phyloP scores from a whole-genome alignment of 2,329 filamentous ascomycete species.

The Fusarium anthophilum region DNA sequence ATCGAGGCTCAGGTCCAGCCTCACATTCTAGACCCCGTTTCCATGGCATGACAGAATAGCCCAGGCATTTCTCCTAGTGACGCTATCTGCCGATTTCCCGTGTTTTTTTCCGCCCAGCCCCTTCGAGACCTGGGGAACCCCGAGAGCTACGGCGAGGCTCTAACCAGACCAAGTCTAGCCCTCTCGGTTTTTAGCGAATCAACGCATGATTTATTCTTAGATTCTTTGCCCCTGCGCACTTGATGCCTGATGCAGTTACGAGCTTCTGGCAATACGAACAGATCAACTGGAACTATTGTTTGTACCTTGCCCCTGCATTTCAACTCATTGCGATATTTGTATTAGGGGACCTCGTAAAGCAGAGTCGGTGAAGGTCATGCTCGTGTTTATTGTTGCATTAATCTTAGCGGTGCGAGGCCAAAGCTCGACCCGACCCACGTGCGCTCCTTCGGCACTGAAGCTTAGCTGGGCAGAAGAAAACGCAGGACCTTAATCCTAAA shows the following conservation, averaged over 20 bases:
- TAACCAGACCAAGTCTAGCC: background rate
- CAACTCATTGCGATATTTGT: background rate
- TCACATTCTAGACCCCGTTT: background rate
- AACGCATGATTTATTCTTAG: background rate
- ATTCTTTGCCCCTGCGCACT: background rate
- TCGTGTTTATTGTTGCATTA: background rate
- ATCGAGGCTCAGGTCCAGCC: background rate
- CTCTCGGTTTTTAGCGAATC: background rate
- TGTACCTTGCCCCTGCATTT: background rate
- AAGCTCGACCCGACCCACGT: background rate
- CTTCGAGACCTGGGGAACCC: conserved; percentile 4
- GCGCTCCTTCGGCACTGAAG: background rate
- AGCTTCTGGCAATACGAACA: conserved; percentile 10
- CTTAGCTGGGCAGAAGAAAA: background rate
- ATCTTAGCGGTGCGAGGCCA: background rate
- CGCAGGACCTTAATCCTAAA: too few relatives aligned
- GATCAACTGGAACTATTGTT: background rate
- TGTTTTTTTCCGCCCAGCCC: background rate
- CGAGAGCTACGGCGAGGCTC: background rate
- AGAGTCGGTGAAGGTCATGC: background rate
- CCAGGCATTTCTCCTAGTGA: rapidly evolving
- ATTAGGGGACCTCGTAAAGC: conserved; percentile 6
- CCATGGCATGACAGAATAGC: background rate
- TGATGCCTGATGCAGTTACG: background rate
- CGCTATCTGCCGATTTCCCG: background rate